Percentiles rank a stretch among this genome's conserved stretches.
phyloP scores from a whole-genome alignment of 108 stramenopile species.

The Seminavis robusta region DNA sequence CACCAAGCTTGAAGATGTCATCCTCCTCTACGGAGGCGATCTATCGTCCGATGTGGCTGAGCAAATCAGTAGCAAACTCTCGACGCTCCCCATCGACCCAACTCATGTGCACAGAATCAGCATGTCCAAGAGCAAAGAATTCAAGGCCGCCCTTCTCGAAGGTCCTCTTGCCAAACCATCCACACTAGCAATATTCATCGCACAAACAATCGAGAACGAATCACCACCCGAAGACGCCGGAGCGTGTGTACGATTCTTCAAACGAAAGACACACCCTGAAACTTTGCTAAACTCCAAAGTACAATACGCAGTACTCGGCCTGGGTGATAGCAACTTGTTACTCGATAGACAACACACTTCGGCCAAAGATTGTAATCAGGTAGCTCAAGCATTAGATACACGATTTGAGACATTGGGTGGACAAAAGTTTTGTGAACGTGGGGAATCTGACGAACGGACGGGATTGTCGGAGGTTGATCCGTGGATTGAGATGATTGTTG shows the following conservation, averaged over 20 bases:
- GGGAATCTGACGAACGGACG: constrained; percentile 40
- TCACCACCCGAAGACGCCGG: constrained; percentile 39
- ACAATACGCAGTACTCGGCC: constrained; percentile 26
- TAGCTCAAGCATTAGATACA: constrained; percentile 21
- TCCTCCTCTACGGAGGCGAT: constrained; percentile 35
- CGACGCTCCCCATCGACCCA: neutral
- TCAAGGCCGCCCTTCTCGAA: constrained; percentile 13
- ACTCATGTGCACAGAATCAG: constrained; percentile 17
- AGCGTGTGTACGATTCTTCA: constrained; percentile 38
- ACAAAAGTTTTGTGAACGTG: constrained; percentile 9
- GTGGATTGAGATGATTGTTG: no score
- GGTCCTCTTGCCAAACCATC: constrained; percentile 9
- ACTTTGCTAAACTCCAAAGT: constrained; percentile 15
- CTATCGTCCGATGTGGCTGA: constrained; percentile 35
- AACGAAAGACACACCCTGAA: constrained; percentile 42
- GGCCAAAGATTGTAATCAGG: constrained; percentile 51
- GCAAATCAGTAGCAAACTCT: constrained; percentile 10
- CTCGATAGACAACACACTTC: constrained; percentile 45
- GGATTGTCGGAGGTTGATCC: constrained; percentile 43
- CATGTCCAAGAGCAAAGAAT: no score
- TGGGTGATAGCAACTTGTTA: constrained; percentile 42
- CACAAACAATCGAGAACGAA: constrained; percentile 47
- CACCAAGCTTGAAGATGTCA: no score
- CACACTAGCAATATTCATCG: constrained; percentile 28
- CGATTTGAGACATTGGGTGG: constrained; percentile 31